Evolutionary conservation across 768 basidiomycete species (phyloP), one percentile per base, ranked within the genome.

Genomic region (Tricholoma saponaceum): DNA sequence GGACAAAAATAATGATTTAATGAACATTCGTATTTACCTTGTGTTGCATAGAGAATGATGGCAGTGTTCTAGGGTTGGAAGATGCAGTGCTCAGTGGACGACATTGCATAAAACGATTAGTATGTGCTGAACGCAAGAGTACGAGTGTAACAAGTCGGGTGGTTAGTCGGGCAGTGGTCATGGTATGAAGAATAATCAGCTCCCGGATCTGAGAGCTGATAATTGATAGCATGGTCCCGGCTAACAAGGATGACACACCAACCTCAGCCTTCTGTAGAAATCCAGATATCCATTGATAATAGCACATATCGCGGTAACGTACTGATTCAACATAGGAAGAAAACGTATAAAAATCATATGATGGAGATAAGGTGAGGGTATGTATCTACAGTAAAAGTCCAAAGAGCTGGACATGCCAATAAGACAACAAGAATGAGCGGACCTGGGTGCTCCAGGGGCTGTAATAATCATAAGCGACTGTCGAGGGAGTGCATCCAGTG

Each of bases 1-100:
- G 30, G 56, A 20, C 14, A 25, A 26, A 33, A 32, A 13, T 22
- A 35, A 25, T 56, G 13, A 57, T 2, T 25, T 32, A 25, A 16
- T 5, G 23, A 13, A 5, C 9, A 25, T 30, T 14, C 12, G 23
- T 56, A 26, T 33, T 51, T 44, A 87, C 91, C 80, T 90, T 93
- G 67, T 80, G 81, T 68, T 84, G 77, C 77, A 96, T 81, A 9
- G 92, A 93, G 67, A 96, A 89, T 25, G 82, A 79, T 9, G 87
- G 82, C 35, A 95, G 79, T 4, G 85, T 83, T 66, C 76, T 83
- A 13, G 78, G 75, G 46, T 4, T 58, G 59, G 20, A 50, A 52
- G 57, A 23, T 23, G 26, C 46, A 41, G 52, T 60, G 7, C 52
- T 53, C 26, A 37, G 23, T 18, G 10, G 14, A 28, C 35, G 50